phyloP scores from a whole-genome alignment of 1,139 yeast genomes.

The Eremothecium cymbalariae region DNA sequence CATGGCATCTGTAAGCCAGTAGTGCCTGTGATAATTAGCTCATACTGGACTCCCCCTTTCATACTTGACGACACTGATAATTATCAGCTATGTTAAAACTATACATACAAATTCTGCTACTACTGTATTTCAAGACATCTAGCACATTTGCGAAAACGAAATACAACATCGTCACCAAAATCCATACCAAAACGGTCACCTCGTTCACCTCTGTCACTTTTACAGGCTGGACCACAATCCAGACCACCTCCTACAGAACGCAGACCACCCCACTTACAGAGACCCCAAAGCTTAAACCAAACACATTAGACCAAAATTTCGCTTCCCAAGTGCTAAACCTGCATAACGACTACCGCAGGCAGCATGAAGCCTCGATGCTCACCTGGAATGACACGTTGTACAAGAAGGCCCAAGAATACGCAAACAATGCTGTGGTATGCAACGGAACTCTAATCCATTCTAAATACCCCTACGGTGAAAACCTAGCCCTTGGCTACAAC shows the following conservation, averaged over 20 bases:
- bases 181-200: slow-evolving; percentile 2
- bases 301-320: slow-evolving; percentile 21
- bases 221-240: slow-evolving; percentile 5
- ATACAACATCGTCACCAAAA: neutral
- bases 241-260: slow-evolving; percentile 14
- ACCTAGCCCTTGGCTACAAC: slow-evolving; percentile 46
- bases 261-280: slow-evolving; percentile 21
- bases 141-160: neutral
- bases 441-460: slow-evolving; percentile 46
- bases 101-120: no score
- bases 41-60: no score
- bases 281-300: slow-evolving; percentile 22
- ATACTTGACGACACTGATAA: no score
- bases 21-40: no score
- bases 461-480: slow-evolving; percentile 45
- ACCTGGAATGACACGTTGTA: slow-evolving; percentile 39
- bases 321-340: slow-evolving; percentile 36
- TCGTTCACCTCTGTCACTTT: neutral
- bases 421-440: slow-evolving; percentile 41
- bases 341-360: slow-evolving; percentile 44
- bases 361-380: slow-evolving; percentile 40
- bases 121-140: neutral
- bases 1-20: no score
- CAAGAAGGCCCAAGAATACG: slow-evolving; percentile 36
- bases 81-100: no score